These are phyloP conservation scores for Nicotiana sylvestris DNA, from an alignment of 257 asterid genomes.

Conservation along the genomic window DNA sequence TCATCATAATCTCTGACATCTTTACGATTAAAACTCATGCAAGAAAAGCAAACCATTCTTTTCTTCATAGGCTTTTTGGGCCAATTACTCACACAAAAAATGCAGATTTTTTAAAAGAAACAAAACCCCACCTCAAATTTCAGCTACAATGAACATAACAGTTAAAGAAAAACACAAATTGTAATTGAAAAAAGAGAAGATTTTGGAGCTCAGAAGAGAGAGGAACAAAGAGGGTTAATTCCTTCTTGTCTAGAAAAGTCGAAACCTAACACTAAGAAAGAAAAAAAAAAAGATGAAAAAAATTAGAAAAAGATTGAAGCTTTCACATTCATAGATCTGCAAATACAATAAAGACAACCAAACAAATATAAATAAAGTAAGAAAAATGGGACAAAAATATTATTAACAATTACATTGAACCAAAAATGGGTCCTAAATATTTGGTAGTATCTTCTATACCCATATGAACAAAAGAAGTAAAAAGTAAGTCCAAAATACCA, in stretches of 20 bases:
- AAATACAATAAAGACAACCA: constrained; percentile 13
- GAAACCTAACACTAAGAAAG: neutral
- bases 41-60: constrained; percentile 53
- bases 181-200: neutral
- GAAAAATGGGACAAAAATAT: neutral
- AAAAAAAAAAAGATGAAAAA: neutral
- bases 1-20: constrained; percentile 37
- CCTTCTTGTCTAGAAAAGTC: neutral
- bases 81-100: neutral
- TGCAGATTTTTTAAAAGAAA: neutral
- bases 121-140: constrained; percentile 6
- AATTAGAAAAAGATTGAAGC: neutral
- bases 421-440: constrained; percentile 10
- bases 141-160: neutral
- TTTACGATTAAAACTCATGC: constrained; percentile 31
- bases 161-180: neutral
- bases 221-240: neutral
- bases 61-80: neutral
- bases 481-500: neutral
- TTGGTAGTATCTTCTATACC: neutral
- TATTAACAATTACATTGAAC: constrained; percentile 8
- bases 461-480: neutral
- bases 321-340: constrained; percentile 21
- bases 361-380: neutral
- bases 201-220: neutral